A percentile compares a stretch with the other conserved stretches of the same genome.
Conservation (phyloP, 2,329 filamentous ascomycete species). For the Claviceps digitariae region DNA sequence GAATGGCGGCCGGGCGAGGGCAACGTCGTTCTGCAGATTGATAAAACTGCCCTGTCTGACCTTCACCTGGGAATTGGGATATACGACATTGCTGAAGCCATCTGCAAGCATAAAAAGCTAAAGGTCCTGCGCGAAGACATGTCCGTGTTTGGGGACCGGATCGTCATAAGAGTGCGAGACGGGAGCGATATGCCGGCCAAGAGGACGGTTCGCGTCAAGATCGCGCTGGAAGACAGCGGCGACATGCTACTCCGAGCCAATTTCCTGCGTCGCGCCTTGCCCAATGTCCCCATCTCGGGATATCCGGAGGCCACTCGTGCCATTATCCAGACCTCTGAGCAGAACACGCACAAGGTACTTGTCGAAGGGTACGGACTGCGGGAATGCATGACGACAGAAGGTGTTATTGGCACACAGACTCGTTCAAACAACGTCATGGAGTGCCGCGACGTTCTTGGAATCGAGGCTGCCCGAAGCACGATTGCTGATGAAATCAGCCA, state of each 20-base stretch:
- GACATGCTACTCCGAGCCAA: conserved; percentile 65
- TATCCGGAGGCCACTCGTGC: conserved; percentile 76
- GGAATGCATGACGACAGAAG: conserved; percentile 84
- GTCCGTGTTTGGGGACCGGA: conserved; percentile 41
- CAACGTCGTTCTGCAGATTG: conserved; percentile 61
- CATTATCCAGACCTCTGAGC: conserved; percentile 72
- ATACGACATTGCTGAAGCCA: conserved; percentile 60
- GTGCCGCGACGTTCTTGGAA: conserved; percentile 72
- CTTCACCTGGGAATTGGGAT: conserved; percentile 70
- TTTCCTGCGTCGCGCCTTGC: conserved; percentile 68
- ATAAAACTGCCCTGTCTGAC: conserved; percentile 62
- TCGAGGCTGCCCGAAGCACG: conserved; percentile 81
- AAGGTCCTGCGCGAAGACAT: conserved; percentile 59
- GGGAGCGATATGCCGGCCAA: conserved; percentile 35
- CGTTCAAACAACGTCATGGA: conserved; percentile 86
- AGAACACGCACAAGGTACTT: conserved; percentile 56
- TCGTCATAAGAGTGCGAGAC: conserved; percentile 60
- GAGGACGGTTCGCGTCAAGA: conserved; percentile 32
- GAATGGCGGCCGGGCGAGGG: conserved; percentile 62
- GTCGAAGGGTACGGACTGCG: conserved; percentile 91
- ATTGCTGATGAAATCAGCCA: conserved; percentile 78
- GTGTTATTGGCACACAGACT: conserved; percentile 65
- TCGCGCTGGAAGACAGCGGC: conserved; percentile 26
- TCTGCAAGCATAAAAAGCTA: conserved; percentile 70
- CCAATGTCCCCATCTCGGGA: conserved; percentile 74